Percentiles rank a stretch among this genome's conserved stretches.
Conservation (phyloP, 2,329 filamentous ascomycete species). For the Lasiodiplodia gonubiensis region DNA sequence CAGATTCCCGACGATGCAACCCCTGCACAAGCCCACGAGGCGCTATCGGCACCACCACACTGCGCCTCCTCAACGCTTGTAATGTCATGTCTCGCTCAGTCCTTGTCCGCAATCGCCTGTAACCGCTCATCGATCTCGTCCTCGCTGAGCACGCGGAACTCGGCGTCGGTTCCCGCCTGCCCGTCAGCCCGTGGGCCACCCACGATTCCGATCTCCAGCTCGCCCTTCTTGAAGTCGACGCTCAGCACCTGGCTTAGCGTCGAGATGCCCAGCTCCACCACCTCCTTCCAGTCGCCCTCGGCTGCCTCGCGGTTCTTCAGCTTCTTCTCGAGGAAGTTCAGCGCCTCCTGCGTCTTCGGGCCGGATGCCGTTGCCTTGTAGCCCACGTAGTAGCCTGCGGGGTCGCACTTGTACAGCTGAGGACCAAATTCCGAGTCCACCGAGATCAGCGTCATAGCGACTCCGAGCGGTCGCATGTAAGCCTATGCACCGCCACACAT, state of each 20-base stretch:
- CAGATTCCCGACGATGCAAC: conserved; percentile 19
- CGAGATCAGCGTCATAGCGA: conserved; percentile 78
- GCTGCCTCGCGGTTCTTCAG: conserved; percentile 98
- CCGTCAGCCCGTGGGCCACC: conserved; percentile 85
- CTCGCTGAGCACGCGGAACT: conserved; percentile 89
- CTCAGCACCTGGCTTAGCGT: conserved; percentile 95
- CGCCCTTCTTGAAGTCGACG: conserved; percentile 99
- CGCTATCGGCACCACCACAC: not conserved
- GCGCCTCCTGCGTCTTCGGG: conserved; percentile 97
- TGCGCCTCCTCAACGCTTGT: conserved; percentile 11
- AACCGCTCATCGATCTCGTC: conserved; percentile 98
- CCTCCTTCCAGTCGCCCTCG: conserved; percentile 93
- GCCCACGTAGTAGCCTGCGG: conserved; percentile 95
- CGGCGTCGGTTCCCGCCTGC: conserved; percentile 76
- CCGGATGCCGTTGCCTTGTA: conserved; percentile 98
- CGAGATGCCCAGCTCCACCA: conserved; percentile 94
- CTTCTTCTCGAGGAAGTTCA: conserved; percentile 99
- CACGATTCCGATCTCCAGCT: conserved; percentile 97
- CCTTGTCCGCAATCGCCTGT: conserved; percentile 98
- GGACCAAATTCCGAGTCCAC: conserved; percentile 91
- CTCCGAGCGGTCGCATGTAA: conserved; percentile 97
- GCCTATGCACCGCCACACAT: conserved; percentile 60
- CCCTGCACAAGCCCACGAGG: not conserved
- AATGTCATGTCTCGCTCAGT: conserved; percentile 61
- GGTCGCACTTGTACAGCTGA: conserved; percentile 97